Evolutionary conservation across 176 grass and related monocot genomes (phyloP).

Genomic region (Musa beccarii): DNA sequence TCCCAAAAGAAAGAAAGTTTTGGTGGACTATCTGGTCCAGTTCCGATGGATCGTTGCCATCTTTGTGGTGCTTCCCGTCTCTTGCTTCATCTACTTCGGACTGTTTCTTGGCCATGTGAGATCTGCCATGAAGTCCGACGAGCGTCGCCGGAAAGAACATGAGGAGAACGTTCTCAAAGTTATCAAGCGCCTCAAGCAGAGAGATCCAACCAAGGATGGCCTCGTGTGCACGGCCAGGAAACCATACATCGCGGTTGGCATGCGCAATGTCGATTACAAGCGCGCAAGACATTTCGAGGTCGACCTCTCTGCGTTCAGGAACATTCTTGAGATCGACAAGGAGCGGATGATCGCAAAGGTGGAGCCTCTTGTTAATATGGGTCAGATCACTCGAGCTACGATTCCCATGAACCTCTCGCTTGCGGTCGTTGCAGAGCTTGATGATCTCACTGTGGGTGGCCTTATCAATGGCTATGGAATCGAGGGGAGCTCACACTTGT

Average conservation of each 20-base stretch:
- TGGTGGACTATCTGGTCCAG: neutral
- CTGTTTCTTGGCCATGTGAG: neutral
- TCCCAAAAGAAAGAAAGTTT: neutral
- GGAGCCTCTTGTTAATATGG: slow-evolving; percentile 2
- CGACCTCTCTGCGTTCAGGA: neutral
- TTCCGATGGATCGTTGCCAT: slow-evolving; percentile 2
- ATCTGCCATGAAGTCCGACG: neutral
- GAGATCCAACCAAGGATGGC: neutral
- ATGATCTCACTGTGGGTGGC: neutral
- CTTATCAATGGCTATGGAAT: slow-evolving; percentile 1
- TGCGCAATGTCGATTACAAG: neutral
- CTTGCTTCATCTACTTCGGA: neutral
- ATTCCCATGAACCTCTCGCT: neutral
- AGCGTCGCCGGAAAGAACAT: slow-evolving; percentile 5
- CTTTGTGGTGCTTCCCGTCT: neutral
- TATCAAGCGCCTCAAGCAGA: neutral
- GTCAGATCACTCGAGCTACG: neutral
- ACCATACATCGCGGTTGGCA: slow-evolving; percentile 1
- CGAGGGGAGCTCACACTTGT: slow-evolving; percentile 1
- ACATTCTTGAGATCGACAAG: neutral
- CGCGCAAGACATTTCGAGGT: neutral
- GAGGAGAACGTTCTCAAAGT: neutral
- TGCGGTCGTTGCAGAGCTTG: neutral
- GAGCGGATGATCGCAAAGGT: neutral
- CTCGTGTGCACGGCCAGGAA: slow-evolving; percentile 3